A percentile compares a stretch with the other conserved stretches of the same genome.
These are phyloP conservation scores for Phaseolus coccineus DNA, from an alignment of 331 rosid species.

Conservation along the genomic window DNA sequence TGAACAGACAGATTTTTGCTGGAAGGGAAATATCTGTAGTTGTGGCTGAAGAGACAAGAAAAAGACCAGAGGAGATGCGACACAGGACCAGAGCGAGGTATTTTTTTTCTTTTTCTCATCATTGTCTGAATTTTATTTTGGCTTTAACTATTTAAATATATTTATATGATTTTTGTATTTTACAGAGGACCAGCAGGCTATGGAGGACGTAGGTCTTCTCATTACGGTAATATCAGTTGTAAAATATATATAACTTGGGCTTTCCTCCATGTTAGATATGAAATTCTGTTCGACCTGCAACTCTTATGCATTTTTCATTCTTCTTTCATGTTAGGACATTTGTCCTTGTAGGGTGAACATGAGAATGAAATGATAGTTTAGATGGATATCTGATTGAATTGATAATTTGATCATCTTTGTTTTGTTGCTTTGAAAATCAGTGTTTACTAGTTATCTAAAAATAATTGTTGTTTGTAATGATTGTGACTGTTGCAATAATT, in stretches of 20 bases:
- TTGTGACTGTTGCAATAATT: not conserved
- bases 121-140: not conserved
- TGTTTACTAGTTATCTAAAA: not conserved
- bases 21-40: constrained; percentile 98
- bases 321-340: not conserved
- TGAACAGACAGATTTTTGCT: constrained; percentile 94
- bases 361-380: constrained; percentile 19
- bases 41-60: constrained; percentile 97
- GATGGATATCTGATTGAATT: constrained; percentile 21
- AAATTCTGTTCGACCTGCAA: constrained; percentile 3
- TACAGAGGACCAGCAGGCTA: constrained; percentile 72
- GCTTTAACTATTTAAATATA: constrained; percentile 13
- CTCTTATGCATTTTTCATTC: constrained; percentile 5
- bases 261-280: constrained; percentile 15
- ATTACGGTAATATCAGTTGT: constrained; percentile 69
- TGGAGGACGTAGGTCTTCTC: constrained; percentile 79
- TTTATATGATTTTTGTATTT: constrained; percentile 32
- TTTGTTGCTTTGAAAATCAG: not conserved
- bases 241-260: not conserved
- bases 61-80: constrained; percentile 99
- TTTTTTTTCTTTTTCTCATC: constrained; percentile 11
- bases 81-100: constrained; percentile 76
- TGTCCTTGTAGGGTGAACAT: not conserved
- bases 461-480: not conserved
- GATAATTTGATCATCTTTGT: not conserved